phyloP scores from a whole-genome alignment of 2,329 filamentous ascomycete genomes.

The Colletotrichum aenigma region DNA sequence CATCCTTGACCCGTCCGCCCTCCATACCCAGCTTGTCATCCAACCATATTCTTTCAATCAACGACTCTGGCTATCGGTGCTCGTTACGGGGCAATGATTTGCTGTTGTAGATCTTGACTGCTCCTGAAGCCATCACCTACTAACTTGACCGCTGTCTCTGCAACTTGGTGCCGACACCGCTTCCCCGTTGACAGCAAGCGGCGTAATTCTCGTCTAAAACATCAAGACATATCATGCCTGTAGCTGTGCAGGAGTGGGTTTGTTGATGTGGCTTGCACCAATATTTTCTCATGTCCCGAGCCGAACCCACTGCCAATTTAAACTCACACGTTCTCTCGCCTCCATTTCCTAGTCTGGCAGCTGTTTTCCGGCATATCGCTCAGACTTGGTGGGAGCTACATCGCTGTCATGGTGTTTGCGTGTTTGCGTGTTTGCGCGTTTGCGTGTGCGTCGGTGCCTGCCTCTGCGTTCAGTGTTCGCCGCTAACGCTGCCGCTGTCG shows the following conservation, averaged over 20 bases:
- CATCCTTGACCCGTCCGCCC: neutral
- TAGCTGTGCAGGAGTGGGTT: neutral
- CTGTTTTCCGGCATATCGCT: neutral
- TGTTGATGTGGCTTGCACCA: slow-evolving; percentile 4
- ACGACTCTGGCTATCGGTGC: too few species aligned
- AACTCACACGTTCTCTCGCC: slow-evolving; percentile 4
- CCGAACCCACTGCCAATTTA: neutral
- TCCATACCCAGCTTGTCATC: neutral
- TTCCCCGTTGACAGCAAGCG: neutral
- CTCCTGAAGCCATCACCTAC: neutral
- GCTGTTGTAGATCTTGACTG: neutral
- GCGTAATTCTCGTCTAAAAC: neutral
- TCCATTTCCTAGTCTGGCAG: slow-evolving; percentile 4
- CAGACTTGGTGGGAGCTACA: neutral
- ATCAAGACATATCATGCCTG: neutral
- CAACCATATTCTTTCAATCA: too few species aligned
- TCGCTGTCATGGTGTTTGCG: neutral
- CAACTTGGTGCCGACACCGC: neutral
- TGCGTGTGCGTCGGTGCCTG: neutral
- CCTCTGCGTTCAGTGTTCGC: neutral
- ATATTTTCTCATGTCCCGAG: neutral
- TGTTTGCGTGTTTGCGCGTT: neutral
- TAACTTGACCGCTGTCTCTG: neutral
- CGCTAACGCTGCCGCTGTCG: neutral
- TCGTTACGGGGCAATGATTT: too few species aligned